Evolutionary conservation across 768 basidiomycete species (phyloP), one percentile per base, ranked within the genome.

Genomic region (Boletellus emodensis): DNA sequence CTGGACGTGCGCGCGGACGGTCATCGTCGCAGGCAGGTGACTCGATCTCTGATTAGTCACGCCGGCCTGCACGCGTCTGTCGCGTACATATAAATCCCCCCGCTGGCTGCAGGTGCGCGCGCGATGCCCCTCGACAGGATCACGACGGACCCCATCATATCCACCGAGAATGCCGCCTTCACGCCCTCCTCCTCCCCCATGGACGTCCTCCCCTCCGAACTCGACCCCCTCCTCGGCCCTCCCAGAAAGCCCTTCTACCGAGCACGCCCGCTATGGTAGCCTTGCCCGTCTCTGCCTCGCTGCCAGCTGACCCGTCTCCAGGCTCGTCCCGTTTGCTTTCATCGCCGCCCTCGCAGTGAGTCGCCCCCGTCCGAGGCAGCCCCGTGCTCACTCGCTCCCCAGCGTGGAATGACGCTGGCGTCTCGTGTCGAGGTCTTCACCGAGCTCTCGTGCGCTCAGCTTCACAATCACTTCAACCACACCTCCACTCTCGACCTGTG

Each of bases 341-440:
- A 67, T 76, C 11, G 77, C 81, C 45, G 82, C 84, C 24, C 75
- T 90, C 61, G 81, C 84, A 61, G 88, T 88, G 60, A 53, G 78
- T 72, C 7, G 8, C n/a, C 17, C 13, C 11, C 28, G 26, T 33
- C 14, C 32, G 43, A 18, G 44, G 38, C 35, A 45, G 4, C 15
- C 41, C 24, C 11, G 7, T 22, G 36, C 22, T 40, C n/a, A 20
- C 20, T 50, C 44, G 55, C 53, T 56, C 20, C 55, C 7, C 54
- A 90, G 89, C 84, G 88, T 22, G 87, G 88, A 32, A 82, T 90
- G 70, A 90, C 87, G 1, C 74, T 87, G 65, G 83, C 87, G 34
- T 83, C 87, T 11, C 80, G 87, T 49, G 84, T 91, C 40, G 83
- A 88, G 65, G 84, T 91, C 26, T 90, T 83, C 72, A 88, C 82